These are phyloP conservation scores for Yamadazyma kitorensis DNA, from an alignment of 805 yeast genomes.

Conservation along the genomic window DNA sequence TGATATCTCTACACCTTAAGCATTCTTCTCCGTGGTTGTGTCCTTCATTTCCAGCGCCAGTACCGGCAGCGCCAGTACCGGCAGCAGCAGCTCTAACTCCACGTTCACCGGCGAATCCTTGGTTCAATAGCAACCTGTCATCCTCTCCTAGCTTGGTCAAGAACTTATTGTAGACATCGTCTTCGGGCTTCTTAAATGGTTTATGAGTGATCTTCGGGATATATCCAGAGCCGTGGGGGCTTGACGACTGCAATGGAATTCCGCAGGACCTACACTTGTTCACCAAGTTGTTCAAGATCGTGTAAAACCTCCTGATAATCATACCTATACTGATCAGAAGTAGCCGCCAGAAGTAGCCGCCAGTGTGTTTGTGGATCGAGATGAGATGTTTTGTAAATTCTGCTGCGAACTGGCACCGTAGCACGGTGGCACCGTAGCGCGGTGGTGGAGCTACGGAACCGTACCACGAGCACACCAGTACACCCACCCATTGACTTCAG, in stretches of 20 bases:
- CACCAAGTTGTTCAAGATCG: constrained; percentile 12
- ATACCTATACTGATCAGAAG: too few relatives aligned
- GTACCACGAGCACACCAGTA: too few relatives aligned
- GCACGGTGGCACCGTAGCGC: too few relatives aligned
- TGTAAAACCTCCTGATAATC: constrained; percentile 4
- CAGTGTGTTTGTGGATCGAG: too few relatives aligned
- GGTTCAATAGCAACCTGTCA: constrained; percentile 8
- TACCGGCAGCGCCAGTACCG: too few relatives aligned
- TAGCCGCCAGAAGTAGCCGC: too few relatives aligned
- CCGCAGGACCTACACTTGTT: constrained; percentile 58
- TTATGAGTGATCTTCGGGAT: constrained; percentile 6
- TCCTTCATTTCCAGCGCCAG: background rate
- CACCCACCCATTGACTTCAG: too few relatives aligned
- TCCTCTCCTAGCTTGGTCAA: constrained; percentile 19
- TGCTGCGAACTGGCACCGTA: too few relatives aligned
- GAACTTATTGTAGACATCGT: constrained; percentile 20
- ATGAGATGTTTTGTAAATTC: too few relatives aligned
- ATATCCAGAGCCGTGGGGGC: constrained; percentile 11
- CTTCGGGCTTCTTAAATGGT: constrained; percentile 17
- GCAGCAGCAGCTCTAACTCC: too few relatives aligned
- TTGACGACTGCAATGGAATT: constrained; percentile 41
- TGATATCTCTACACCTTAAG: constrained; percentile 52
- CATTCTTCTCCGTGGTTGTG: constrained; percentile 34
- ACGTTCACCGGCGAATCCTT: too few relatives aligned
- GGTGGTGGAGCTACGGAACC: too few relatives aligned